Conservation (phyloP, 2,329 filamentous ascomycete genomes). For the Trichoderma asperellum region DNA sequence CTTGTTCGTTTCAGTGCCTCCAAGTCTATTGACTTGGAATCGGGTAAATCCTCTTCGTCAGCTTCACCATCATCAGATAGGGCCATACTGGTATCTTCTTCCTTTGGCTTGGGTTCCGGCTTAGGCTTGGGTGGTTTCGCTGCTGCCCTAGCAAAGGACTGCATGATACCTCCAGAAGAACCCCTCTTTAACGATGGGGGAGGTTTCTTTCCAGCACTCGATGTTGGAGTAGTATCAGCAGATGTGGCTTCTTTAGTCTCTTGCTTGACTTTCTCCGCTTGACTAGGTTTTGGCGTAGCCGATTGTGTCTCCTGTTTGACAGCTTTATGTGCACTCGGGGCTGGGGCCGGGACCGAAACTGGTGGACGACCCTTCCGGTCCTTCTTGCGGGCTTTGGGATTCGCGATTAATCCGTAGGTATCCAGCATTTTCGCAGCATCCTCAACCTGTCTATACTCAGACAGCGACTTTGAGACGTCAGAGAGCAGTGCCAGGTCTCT, state of each 20-base stretch:
- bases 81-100: constrained; percentile 40
- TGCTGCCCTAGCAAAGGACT: constrained; percentile 72
- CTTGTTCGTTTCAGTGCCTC: constrained; percentile 38
- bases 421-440: constrained; percentile 63
- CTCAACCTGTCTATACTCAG: constrained; percentile 58
- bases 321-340: constrained; percentile 34
- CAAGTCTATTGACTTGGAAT: constrained; percentile 34
- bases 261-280: constrained; percentile 38
- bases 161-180: constrained; percentile 68
- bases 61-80: constrained; percentile 49
- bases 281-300: constrained; percentile 14
- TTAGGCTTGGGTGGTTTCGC: constrained; percentile 41
- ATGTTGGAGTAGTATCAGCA: constrained; percentile 36
- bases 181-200: constrained; percentile 57
- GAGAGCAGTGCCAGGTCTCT: constrained; percentile 72
- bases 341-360: constrained; percentile 32
- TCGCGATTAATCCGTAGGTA: constrained; percentile 74
- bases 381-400: constrained; percentile 64
- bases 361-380: constrained; percentile 45
- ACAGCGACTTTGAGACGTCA: constrained; percentile 68
- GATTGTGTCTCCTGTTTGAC: constrained; percentile 22
- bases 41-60: constrained; percentile 43
- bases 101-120: constrained; percentile 51
- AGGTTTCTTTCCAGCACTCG: constrained; percentile 41
- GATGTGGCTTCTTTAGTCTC: constrained; percentile 36